These are phyloP conservation scores for Polysphondylium violaceum DNA, from an alignment of 78 protist species.

Conservation along the genomic window DNA sequence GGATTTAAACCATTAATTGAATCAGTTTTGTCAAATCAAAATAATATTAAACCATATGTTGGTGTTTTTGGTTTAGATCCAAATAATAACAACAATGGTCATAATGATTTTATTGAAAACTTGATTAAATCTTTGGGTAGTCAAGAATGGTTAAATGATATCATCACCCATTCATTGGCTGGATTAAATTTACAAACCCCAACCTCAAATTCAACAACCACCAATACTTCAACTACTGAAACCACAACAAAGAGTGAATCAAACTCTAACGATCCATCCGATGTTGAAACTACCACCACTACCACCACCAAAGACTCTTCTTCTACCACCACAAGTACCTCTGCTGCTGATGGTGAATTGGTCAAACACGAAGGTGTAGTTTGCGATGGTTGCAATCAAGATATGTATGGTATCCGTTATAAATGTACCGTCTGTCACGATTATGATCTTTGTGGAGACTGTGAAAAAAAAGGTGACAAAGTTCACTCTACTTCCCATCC, in stretches of 20 bases:
- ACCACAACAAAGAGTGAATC: not conserved
- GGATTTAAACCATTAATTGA: constrained; percentile 17
- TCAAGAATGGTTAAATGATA: constrained; percentile 16
- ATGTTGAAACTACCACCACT: not conserved
- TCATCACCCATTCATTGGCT: not conserved
- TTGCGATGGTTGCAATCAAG: constrained; percentile 72
- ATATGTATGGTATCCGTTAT: constrained; percentile 67
- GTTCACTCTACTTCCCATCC: constrained; percentile 62
- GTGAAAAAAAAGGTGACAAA: constrained; percentile 39
- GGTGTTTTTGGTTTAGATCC: not conserved
- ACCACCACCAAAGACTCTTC: not conserved
- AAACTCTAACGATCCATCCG: not conserved
- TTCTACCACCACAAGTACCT: not conserved
- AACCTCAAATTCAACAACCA: not conserved
- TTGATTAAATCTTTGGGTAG: not conserved
- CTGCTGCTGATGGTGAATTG: not conserved
- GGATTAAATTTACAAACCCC: not conserved
- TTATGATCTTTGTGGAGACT: constrained; percentile 75
- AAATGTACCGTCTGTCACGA: constrained; percentile 76
- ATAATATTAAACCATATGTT: not conserved
- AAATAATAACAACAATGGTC: not conserved
- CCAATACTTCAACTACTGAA: not conserved
- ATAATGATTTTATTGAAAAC: not conserved
- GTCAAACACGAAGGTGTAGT: constrained; percentile 65
- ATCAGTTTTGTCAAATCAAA: constrained; percentile 15